Conservation (phyloP, 495 filamentous ascomycete genomes). For the Xylaria telfairii region DNA sequence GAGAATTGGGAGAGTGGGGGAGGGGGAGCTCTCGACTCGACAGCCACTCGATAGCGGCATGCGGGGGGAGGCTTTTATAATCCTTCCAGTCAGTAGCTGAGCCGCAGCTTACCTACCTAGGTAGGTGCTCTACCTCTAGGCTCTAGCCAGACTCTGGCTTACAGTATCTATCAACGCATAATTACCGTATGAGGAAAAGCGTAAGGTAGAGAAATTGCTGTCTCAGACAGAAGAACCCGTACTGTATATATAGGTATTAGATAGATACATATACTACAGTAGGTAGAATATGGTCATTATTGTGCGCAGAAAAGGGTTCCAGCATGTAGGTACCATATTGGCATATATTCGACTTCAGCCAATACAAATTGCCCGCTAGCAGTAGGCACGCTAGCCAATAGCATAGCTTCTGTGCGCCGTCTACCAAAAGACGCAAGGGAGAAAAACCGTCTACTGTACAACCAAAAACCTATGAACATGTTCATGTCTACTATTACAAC, state of each 20-base stretch:
- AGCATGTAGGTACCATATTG: too few relatives aligned
- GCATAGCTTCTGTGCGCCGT: neutral
- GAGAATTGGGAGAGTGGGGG: neutral
- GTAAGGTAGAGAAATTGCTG: neutral
- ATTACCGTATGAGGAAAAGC: neutral
- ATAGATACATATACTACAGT: too few relatives aligned
- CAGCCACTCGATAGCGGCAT: neutral
- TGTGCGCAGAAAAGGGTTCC: too few relatives aligned
- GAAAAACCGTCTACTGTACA: neutral
- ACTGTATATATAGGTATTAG: too few relatives aligned
- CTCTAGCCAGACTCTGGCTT: too few relatives aligned
- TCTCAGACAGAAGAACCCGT: too few relatives aligned
- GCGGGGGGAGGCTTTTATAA: neutral
- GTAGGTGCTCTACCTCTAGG: too few relatives aligned
- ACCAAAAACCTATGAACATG: neutral
- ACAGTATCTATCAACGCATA: neutral
- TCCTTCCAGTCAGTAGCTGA: neutral
- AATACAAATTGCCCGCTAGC: neutral
- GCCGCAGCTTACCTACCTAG: neutral
- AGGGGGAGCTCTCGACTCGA: neutral
- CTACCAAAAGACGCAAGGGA: neutral
- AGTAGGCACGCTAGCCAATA: neutral
- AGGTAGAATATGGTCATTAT: too few relatives aligned
- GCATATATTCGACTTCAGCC: too few relatives aligned
- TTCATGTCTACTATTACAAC: neutral